phyloP scores from a whole-genome alignment of 345 rosid genomes.

The Clarkia xantiana region DNA sequence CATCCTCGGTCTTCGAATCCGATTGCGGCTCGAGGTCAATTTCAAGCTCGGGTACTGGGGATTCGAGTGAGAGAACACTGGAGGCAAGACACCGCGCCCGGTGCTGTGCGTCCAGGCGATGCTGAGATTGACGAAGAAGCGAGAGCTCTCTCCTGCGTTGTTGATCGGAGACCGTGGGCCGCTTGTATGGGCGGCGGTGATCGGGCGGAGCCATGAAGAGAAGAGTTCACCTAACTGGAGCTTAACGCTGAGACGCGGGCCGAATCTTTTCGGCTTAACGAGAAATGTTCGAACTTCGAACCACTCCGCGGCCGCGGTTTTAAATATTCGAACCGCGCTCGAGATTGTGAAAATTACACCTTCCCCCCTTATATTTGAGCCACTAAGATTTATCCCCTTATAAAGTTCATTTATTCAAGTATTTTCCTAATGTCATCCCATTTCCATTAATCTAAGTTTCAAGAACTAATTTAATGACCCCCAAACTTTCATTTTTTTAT shows the following conservation, averaged over 20 bases:
- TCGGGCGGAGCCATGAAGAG: slow-evolving; percentile 58
- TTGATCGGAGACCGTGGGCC: slow-evolving; percentile 75
- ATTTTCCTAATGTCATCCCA: no score
- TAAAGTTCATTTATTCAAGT: no score
- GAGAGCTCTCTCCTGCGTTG: slow-evolving; percentile 75
- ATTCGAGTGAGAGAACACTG: slow-evolving; percentile 41
- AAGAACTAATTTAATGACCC: no score
- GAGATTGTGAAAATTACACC: not conserved
- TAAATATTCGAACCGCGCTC: no score
- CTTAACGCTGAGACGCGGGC: not conserved
- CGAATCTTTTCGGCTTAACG: not conserved
- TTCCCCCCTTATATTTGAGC: no score
- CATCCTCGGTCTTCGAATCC: slow-evolving; percentile 15
- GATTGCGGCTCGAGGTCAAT: slow-evolving; percentile 17
- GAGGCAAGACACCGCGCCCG: slow-evolving; percentile 76
- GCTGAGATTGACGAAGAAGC: slow-evolving; percentile 59
- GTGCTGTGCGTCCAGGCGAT: slow-evolving; percentile 72
- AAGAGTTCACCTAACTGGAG: not conserved
- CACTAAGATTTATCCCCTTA: no score
- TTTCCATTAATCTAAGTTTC: no score
- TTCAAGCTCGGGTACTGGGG: slow-evolving; percentile 25
- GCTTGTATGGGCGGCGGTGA: slow-evolving; percentile 75
- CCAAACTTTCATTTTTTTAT: no score
- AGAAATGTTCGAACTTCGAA: no score
- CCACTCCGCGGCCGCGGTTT: no score